phyloP scores from a whole-genome alignment of 2,329 filamentous ascomycete genomes.

The Talaromyces piceae region DNA sequence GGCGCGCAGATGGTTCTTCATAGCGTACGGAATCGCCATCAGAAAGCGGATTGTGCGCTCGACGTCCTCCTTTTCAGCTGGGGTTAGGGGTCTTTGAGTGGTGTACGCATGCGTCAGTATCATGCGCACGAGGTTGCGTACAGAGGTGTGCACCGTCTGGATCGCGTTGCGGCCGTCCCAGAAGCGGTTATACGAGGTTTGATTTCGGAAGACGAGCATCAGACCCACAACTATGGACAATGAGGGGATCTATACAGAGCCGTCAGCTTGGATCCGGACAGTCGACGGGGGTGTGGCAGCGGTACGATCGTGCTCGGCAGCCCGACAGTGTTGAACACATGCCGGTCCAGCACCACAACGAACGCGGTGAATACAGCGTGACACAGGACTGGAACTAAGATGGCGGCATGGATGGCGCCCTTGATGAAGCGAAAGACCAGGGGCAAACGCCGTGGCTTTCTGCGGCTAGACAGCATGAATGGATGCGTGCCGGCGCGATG shows the following conservation, averaged over 20 bases:
- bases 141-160: slow-evolving; percentile 49
- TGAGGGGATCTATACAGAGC: slow-evolving; percentile 45
- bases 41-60: slow-evolving; percentile 53
- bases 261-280: background rate
- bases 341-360: slow-evolving; percentile 51
- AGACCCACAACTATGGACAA: slow-evolving; percentile 60
- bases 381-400: slow-evolving; percentile 49
- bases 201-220: slow-evolving; percentile 61
- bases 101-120: slow-evolving; percentile 45
- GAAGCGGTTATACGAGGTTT: slow-evolving; percentile 58
- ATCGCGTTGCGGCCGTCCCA: slow-evolving; percentile 55
- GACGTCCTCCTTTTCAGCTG: slow-evolving; percentile 47
- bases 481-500: slow-evolving; percentile 21
- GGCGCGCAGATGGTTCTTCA: slow-evolving; percentile 57
- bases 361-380: slow-evolving; percentile 53
- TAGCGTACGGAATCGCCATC: slow-evolving; percentile 55
- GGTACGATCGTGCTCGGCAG: slow-evolving; percentile 52
- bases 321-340: slow-evolving; percentile 44
- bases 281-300: background rate
- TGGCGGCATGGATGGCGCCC: slow-evolving; percentile 54
- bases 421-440: slow-evolving; percentile 58
- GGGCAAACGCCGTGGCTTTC: slow-evolving; percentile 46
- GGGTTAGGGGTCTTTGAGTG: slow-evolving; percentile 23
- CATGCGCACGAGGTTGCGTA: slow-evolving; percentile 53
- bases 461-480: slow-evolving; percentile 23